phyloP scores from a whole-genome alignment of 768 basidiomycete species.

The Amanita inopinata region DNA sequence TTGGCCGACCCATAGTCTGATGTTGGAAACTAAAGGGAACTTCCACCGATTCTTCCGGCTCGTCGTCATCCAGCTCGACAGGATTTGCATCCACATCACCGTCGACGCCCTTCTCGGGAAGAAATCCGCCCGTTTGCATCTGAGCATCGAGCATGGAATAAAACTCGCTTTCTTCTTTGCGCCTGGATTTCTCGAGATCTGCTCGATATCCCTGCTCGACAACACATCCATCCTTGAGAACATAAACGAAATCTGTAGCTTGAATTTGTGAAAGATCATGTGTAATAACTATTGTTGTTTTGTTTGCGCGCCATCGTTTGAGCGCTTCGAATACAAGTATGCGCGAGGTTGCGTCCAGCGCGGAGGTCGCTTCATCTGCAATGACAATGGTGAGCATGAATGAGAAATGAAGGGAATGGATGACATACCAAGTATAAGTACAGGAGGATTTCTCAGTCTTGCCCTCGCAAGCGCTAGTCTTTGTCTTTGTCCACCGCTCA shows the following conservation, averaged over 20 bases:
- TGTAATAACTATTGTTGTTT: slow-evolving; percentile 90
- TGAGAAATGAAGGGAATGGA: not conserved
- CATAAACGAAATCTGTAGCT: slow-evolving; percentile 79
- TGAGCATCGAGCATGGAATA: slow-evolving; percentile 54
- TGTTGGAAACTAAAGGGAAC: slow-evolving; percentile 24
- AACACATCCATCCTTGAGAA: slow-evolving; percentile 71
- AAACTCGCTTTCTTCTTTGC: slow-evolving; percentile 51
- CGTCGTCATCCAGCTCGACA: slow-evolving; percentile 15
- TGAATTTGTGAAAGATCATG: slow-evolving; percentile 87
- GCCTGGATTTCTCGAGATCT: slow-evolving; percentile 50
- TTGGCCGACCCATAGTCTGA: slow-evolving; percentile 26
- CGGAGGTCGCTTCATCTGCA: slow-evolving; percentile 72
- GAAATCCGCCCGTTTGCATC: slow-evolving; percentile 40
- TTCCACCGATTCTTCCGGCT: slow-evolving; percentile 31
- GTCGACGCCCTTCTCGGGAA: slow-evolving; percentile 26
- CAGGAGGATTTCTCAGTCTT: slow-evolving; percentile 72
- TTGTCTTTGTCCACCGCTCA: slow-evolving; percentile 92
- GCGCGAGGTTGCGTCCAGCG: slow-evolving; percentile 80
- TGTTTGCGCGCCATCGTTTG: slow-evolving; percentile 58
- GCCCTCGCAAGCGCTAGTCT: slow-evolving; percentile 85
- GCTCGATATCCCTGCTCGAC: slow-evolving; percentile 82
- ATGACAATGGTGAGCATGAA: slow-evolving; percentile 28
- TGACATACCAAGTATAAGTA: slow-evolving; percentile 80
- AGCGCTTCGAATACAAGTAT: slow-evolving; percentile 73
- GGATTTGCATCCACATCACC: not conserved